phyloP scores from a whole-genome alignment of 352 stramenopile genomes.

The Aphanomyces cochlioides region DNA sequence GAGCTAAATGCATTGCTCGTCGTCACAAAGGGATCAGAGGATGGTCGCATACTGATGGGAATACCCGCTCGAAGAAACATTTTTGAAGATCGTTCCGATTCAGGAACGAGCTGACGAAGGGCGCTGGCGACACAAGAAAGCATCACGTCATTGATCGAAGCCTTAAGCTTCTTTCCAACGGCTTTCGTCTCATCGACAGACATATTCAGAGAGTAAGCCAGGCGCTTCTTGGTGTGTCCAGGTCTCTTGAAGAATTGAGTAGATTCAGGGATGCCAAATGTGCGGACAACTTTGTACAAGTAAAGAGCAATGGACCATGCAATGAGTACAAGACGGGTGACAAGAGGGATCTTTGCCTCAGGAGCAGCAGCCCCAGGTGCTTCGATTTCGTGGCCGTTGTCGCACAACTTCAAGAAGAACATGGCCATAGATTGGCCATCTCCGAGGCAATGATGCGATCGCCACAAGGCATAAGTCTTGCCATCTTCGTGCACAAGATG shows the following conservation, averaged over 20 bases:
- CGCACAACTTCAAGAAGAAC: slow-evolving; percentile 62
- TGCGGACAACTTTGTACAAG: slow-evolving; percentile 43
- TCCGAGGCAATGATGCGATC: slow-evolving; percentile 73
- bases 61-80: slow-evolving; percentile 67
- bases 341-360: slow-evolving; percentile 37
- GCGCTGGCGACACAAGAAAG: slow-evolving; percentile 69
- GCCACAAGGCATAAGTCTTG: slow-evolving; percentile 58
- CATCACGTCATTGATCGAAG: slow-evolving; percentile 80
- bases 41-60: slow-evolving; percentile 72
- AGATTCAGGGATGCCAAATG: slow-evolving; percentile 55
- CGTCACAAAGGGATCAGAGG: slow-evolving; percentile 39
- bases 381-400: slow-evolving; percentile 62
- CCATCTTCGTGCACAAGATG: slow-evolving; percentile 51
- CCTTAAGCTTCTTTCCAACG: slow-evolving; percentile 58
- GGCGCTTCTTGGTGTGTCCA: slow-evolving; percentile 53
- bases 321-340: slow-evolving; percentile 41
- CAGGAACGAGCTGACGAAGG: slow-evolving; percentile 60
- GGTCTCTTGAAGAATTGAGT: slow-evolving; percentile 61
- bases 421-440: slow-evolving; percentile 64
- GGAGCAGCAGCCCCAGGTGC: slow-evolving; percentile 29
- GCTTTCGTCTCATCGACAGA: slow-evolving; percentile 67
- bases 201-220: slow-evolving; percentile 72
- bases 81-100: slow-evolving; percentile 35
- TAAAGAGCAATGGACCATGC: slow-evolving; percentile 63
- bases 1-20: slow-evolving; percentile 78